A percentile compares a stretch with the other conserved stretches of the same genome.
Evolutionary conservation across 306 rosid genomes (phyloP).

Genomic region (Vigna hirtella): DNA sequence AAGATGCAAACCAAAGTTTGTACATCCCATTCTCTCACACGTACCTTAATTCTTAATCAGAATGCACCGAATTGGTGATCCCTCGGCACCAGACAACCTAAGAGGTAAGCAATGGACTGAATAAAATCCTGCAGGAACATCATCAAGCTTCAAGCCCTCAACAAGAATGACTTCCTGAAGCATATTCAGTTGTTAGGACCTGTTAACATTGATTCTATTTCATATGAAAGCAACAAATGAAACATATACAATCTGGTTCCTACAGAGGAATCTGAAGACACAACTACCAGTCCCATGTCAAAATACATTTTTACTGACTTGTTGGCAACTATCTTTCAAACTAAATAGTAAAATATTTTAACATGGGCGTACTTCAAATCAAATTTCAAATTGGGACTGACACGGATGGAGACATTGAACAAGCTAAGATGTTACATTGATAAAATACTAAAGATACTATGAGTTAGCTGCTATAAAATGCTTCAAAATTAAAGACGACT

Average conservation of each 20-base stretch:
- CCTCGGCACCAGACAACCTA: slow-evolving; percentile 91
- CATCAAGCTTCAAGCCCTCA: slow-evolving; percentile 86
- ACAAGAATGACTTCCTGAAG: slow-evolving; percentile 87
- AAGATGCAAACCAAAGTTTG: slow-evolving; percentile 3
- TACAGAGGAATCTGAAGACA: slow-evolving; percentile 22
- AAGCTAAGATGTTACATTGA: neutral
- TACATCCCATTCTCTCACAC: neutral
- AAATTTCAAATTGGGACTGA: slow-evolving; percentile 16
- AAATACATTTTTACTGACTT: slow-evolving; percentile 3
- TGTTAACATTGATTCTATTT: slow-evolving; percentile 19
- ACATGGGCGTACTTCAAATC: slow-evolving; percentile 18
- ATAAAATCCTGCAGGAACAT: slow-evolving; percentile 71
- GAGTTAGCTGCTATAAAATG: slow-evolving; percentile 8
- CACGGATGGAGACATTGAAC: neutral
- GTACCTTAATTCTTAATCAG: slow-evolving; percentile 60
- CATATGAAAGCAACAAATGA: slow-evolving; percentile 23
- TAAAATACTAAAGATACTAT: neutral
- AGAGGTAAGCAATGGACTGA: slow-evolving; percentile 83
- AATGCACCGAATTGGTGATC: slow-evolving; percentile 93
- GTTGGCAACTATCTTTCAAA: slow-evolving; percentile 17
- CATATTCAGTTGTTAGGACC: slow-evolving; percentile 40
- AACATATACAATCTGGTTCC: slow-evolving; percentile 6
- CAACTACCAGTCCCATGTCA: slow-evolving; percentile 35
- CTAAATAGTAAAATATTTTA: slow-evolving; percentile 5
- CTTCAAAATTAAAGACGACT: neutral